Percentiles rank a stretch among this genome's conserved stretches.
Conservation (phyloP, 176 grass and related monocot genomes). For the Microstegium vimineum region DNA sequence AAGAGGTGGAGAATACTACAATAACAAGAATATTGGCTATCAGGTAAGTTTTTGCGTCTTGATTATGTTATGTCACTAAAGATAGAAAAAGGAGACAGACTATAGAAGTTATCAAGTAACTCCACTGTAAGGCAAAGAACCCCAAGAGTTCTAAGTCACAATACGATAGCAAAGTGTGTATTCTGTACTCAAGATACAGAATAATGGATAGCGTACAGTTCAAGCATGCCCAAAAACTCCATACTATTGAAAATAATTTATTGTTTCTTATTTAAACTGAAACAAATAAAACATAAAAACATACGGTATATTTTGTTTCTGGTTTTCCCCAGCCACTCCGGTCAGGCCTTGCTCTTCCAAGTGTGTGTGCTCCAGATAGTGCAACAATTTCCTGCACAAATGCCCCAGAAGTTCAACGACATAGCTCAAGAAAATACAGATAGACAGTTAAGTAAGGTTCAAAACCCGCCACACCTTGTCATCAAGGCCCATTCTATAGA, state of each 20-base stretch:
- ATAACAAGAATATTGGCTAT: neutral
- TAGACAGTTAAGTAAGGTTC: neutral
- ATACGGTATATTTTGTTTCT: conserved; percentile 97
- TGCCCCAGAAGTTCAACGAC: neutral
- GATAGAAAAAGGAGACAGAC: neutral
- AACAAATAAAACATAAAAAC: conserved; percentile 28
- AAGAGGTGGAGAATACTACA: neutral
- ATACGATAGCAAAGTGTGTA: neutral
- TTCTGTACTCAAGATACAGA: neutral
- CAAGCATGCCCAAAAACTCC: neutral
- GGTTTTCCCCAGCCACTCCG: conserved; percentile 94
- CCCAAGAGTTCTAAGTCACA: neutral
- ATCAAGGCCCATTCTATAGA: conserved; percentile 93
- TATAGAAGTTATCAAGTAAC: neutral
- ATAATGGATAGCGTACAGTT: neutral
- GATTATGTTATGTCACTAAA: neutral
- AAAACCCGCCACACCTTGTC: conserved; percentile 66
- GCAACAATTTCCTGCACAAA: conserved; percentile 82
- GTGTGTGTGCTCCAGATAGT: conserved; percentile 87
- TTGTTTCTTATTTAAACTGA: conserved; percentile 1
- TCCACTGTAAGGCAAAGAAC: neutral
- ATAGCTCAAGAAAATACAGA: neutral
- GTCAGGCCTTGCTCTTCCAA: conserved; percentile 77
- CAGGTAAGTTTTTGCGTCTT: neutral
- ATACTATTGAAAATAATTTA: neutral